A percentile compares a stretch with the other conserved stretches of the same genome.
Evolutionary conservation across 139 green algal genomes (phyloP).

Genomic region (Pleodorina starrii): DNA sequence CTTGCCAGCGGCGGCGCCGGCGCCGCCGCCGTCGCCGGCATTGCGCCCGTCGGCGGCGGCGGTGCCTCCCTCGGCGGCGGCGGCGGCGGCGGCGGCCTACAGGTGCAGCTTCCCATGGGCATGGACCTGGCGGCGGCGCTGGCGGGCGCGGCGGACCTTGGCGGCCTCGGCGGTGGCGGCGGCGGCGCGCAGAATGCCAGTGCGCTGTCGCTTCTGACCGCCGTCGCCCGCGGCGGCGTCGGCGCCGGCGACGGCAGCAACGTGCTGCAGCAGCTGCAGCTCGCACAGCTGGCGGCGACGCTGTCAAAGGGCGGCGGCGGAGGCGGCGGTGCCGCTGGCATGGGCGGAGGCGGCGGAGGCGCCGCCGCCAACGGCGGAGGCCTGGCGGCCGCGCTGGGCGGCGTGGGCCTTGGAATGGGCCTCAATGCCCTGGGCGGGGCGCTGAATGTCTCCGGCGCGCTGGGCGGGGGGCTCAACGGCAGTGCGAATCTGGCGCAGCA

Average conservation of each 20-base stretch:
- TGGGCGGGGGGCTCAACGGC: neutral
- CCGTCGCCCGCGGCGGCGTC: neutral
- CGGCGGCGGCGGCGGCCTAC: neutral
- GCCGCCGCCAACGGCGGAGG: neutral
- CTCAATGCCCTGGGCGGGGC: neutral
- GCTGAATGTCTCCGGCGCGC: neutral
- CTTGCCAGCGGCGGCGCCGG: neutral
- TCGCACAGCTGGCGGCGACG: neutral
- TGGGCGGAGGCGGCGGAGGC: no score
- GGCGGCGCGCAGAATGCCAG: neutral
- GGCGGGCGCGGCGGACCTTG: neutral
- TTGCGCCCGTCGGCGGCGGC: neutral
- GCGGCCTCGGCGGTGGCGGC: neutral
- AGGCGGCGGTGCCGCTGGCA: neutral
- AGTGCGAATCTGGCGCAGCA: slow-evolving; percentile 12
- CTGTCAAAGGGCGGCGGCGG: neutral
- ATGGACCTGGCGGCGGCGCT: slow-evolving; percentile 36
- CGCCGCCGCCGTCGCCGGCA: neutral
- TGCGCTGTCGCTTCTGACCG: slow-evolving; percentile 12
- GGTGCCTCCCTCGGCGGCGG: neutral
- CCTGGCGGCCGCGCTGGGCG: neutral
- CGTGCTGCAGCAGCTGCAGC: slow-evolving; percentile 38
- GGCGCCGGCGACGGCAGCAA: neutral
- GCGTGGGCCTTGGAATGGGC: neutral
- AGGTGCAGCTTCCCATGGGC: neutral